Base-by-base conservation (phyloP, 768 basidiomycete genomes). In the Leccinellum albellum region DNA sequence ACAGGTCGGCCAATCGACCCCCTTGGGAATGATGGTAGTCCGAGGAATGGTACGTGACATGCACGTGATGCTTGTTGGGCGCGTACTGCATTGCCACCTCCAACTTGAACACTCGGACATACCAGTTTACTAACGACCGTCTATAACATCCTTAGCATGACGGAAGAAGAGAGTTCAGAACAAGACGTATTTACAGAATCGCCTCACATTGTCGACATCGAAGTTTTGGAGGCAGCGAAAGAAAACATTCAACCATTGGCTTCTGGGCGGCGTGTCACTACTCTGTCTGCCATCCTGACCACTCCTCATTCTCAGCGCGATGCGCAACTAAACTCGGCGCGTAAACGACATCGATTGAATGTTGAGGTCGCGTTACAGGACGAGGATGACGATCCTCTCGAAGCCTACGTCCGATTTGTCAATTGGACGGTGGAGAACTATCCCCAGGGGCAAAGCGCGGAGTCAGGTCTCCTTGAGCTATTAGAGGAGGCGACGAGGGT, bases 361-460 rank as follows among this genome's bases (percentile, higher is more conserved):
- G 83, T 90, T 15, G 82, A 87, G 63, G 66, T 89, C 10, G 85
- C 88, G 1, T 65, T 91, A n/a, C 74, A 79, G 56, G 79, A 83
- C 55, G 93, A 93, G 33, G 90, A 92, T 35, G 86, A 87, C 46
- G 87, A 89, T 54, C 85, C 91, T 0, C 77, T 98, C 37, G 94
- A 95, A 59, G 88, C 91, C 1, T 96, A 94, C 64, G 86, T 84
- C 65, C 79, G 81, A 58, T 86, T 98, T 62, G 88, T 98, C 51
- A 82, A 89, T 51, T 98, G 95, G 91, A 94, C 91, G 1, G 75
- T 94, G 44, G 93, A 96, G 70, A 94, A 92, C 70, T 96, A 98
- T 68, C 94, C 96, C 0, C 89, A 97, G 58, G 95, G 94, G 5
- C 88, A 91, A 55, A 90, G 87, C 50, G 87, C 87, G 1, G 89